These are phyloP conservation scores for Salvia miltiorrhiza DNA, from an alignment of 257 asterid species.

Conservation along the genomic window DNA sequence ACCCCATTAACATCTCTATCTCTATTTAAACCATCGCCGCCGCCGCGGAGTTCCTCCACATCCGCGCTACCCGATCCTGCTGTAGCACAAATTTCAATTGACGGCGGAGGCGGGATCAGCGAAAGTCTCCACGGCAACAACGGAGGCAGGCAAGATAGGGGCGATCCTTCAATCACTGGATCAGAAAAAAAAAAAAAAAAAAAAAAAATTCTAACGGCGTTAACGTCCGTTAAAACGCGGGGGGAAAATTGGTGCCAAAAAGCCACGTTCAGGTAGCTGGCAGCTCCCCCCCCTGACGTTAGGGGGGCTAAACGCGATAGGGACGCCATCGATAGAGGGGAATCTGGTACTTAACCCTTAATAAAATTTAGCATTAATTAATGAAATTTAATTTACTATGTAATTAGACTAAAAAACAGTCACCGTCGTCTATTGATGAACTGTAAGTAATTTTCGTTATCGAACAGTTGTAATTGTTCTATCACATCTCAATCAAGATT, in stretches of 20 bases:
- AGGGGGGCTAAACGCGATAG: too few species aligned
- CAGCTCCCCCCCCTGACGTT: too few species aligned
- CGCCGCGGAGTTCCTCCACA: neutral
- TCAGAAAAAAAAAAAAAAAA: too few species aligned
- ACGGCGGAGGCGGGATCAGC: neutral
- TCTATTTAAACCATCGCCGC: neutral
- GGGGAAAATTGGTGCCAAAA: too few species aligned
- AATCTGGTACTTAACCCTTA: too few species aligned
- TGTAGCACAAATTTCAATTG: neutral
- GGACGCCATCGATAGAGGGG: too few species aligned
- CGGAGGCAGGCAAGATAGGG: slow-evolving; percentile 5
- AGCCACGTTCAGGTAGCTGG: too few species aligned
- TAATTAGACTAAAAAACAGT: neutral
- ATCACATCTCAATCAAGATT: slow-evolving; percentile 9
- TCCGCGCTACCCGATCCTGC: slow-evolving; percentile 6
- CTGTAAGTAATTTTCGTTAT: neutral
- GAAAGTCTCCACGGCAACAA: neutral
- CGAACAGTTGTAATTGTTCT: slow-evolving; percentile 10
- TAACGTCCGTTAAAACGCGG: too few species aligned
- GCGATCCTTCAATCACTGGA: slow-evolving; percentile 4
- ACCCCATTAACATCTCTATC: slow-evolving; percentile 28
- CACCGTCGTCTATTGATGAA: slow-evolving; percentile 2
- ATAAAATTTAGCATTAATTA: too few species aligned
- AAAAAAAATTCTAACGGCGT: too few species aligned
- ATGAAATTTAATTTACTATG: neutral